Conservation (phyloP, 768 basidiomycete species). For the Tubosaeta sp. region DNA sequence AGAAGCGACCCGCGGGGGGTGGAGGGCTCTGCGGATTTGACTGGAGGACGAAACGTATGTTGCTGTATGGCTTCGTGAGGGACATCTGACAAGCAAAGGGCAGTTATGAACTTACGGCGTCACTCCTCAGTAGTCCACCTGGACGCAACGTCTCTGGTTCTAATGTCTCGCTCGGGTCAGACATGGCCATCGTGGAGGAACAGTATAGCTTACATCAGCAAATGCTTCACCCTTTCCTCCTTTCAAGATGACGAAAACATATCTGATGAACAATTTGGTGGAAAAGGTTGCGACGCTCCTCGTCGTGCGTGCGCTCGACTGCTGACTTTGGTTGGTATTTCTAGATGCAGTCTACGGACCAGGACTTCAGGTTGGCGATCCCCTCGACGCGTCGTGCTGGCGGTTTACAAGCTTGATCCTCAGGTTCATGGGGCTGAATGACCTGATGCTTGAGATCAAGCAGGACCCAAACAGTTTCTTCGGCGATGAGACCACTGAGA, state of each 20-base stretch:
- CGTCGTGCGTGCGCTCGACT: background rate
- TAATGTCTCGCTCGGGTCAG: slow-evolving; percentile 52
- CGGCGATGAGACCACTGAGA: slow-evolving; percentile 84
- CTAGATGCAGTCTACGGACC: slow-evolving; percentile 88
- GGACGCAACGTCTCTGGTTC: slow-evolving; percentile 73
- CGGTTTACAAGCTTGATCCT: slow-evolving; percentile 13
- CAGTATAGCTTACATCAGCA: too few species aligned
- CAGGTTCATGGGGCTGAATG: slow-evolving; percentile 96
- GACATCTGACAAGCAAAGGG: background rate
- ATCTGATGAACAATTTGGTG: slow-evolving; percentile 78
- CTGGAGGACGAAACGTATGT: slow-evolving; percentile 77
- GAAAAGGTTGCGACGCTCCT: slow-evolving; percentile 54
- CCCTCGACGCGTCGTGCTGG: slow-evolving; percentile 12
- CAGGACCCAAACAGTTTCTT: slow-evolving; percentile 70
- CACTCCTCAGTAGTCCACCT: slow-evolving; percentile 74
- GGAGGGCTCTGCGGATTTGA: slow-evolving; percentile 58
- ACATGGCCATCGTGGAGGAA: background rate
- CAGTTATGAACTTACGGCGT: slow-evolving; percentile 41
- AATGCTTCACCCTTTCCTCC: too few species aligned
- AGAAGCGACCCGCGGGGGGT: slow-evolving; percentile 77
- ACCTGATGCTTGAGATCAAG: slow-evolving; percentile 85
- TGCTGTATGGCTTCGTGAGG: slow-evolving; percentile 38
- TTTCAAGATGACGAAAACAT: slow-evolving; percentile 73
- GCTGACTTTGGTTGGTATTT: slow-evolving; percentile 6
- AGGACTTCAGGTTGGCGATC: slow-evolving; percentile 71